phyloP scores from a whole-genome alignment of 306 rosid genomes.

The Ziziphus jujuba region DNA sequence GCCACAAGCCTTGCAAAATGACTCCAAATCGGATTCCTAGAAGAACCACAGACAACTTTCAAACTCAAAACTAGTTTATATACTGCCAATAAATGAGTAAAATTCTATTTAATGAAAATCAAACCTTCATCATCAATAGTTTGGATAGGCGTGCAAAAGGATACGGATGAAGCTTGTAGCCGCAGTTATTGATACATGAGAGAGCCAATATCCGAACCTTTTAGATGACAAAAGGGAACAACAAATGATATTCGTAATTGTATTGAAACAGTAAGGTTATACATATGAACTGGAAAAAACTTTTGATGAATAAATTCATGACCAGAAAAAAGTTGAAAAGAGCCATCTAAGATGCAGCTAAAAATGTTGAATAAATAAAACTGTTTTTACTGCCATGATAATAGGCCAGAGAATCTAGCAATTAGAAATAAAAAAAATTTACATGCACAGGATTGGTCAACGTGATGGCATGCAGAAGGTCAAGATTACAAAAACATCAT shows the following conservation, averaged over 20 bases:
- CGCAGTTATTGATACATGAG: constrained; percentile 65
- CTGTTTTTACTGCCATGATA: no score
- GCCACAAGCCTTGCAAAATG: constrained; percentile 69
- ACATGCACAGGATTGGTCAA: not conserved
- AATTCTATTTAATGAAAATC: constrained; percentile 14
- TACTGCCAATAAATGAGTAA: not conserved
- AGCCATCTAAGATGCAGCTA: not conserved
- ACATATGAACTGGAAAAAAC: not conserved
- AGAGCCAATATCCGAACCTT: constrained; percentile 79
- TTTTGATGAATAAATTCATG: not conserved
- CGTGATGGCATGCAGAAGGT: not conserved
- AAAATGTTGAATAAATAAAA: not conserved
- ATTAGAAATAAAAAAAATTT: not conserved
- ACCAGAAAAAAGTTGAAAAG: not conserved
- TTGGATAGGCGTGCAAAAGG: constrained; percentile 59
- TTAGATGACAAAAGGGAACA: constrained; percentile 4
- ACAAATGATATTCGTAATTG: constrained; percentile 10
- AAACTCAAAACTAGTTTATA: constrained; percentile 2
- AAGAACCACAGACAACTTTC: constrained; percentile 1
- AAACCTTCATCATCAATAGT: constrained; percentile 80
- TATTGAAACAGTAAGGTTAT: not conserved
- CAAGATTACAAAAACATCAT: not conserved
- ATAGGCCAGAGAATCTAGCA: not conserved
- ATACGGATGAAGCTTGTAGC: constrained; percentile 91
- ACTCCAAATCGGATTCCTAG: constrained; percentile 73